Conservation (phyloP, 2,329 filamentous ascomycete species). For the Pestalotiopsis sp. region DNA sequence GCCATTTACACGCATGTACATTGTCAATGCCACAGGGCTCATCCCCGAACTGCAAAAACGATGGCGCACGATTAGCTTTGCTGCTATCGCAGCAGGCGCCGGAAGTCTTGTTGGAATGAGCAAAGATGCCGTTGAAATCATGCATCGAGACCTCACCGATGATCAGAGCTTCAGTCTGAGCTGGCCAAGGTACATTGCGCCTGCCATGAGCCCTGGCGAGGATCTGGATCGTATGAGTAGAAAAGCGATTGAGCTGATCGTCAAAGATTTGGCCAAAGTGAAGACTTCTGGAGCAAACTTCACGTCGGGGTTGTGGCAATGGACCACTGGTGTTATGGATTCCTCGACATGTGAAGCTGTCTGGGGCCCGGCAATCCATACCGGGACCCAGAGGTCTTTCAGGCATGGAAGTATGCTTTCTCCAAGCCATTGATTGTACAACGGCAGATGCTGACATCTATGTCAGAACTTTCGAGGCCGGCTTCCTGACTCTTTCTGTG, state of each 20-base stretch:
- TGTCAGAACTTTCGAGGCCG: slow-evolving; percentile 19
- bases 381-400: slow-evolving; percentile 20
- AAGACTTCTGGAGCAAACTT: neutral
- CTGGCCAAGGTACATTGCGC: slow-evolving; percentile 18
- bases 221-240: slow-evolving; percentile 19
- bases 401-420: slow-evolving; percentile 22
- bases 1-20: slow-evolving; percentile 26
- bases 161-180: slow-evolving; percentile 20
- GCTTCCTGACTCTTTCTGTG: slow-evolving; percentile 20
- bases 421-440: neutral
- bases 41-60: slow-evolving; percentile 27
- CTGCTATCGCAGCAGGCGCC: slow-evolving; percentile 23
- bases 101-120: slow-evolving; percentile 26
- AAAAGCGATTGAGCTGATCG: slow-evolving; percentile 21
- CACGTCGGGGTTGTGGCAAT: neutral
- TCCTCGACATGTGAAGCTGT: slow-evolving; percentile 26
- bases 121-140: slow-evolving; percentile 23
- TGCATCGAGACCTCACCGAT: slow-evolving; percentile 21
- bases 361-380: slow-evolving; percentile 28
- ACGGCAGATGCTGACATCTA: neutral
- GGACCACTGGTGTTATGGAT: slow-evolving; percentile 21
- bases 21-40: slow-evolving; percentile 27
- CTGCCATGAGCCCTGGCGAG: slow-evolving; percentile 19
- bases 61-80: slow-evolving; percentile 29
- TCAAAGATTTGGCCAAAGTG: slow-evolving; percentile 3